Evolutionary conservation across 176 grass and related monocot species (phyloP).

Genomic region (Oryza meridionalis): DNA sequence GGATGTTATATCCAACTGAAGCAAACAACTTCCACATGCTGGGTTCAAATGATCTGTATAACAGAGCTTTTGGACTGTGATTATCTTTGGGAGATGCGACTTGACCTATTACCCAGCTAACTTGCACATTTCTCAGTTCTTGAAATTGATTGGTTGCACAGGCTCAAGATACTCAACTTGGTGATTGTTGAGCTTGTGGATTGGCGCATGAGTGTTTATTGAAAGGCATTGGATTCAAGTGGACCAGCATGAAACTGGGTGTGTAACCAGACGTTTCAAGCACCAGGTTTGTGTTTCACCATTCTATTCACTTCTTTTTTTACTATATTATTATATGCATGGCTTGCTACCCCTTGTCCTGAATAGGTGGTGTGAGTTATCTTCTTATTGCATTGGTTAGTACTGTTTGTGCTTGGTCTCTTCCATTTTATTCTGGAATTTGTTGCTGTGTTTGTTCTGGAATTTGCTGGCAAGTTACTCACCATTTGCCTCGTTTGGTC

Average conservation of each 20-base stretch:
- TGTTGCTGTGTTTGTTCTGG: not conserved
- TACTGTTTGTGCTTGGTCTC: not conserved
- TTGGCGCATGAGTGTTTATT: constrained; percentile 34
- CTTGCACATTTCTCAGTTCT: too few relatives aligned
- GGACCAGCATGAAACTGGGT: constrained; percentile 34
- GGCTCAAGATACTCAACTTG: constrained; percentile 13
- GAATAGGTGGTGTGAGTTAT: not conserved
- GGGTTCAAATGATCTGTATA: constrained; percentile 65
- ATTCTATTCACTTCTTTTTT: constrained; percentile 13
- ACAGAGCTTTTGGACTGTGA: constrained; percentile 86
- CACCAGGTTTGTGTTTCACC: constrained; percentile 47
- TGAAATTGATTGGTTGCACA: constrained; percentile 37
- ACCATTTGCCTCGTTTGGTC: not conserved
- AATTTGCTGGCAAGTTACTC: not conserved
- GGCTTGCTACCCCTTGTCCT: not conserved
- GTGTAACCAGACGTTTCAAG: constrained; percentile 34
- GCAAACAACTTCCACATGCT: constrained; percentile 62
- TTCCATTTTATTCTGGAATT: not conserved
- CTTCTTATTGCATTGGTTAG: not conserved
- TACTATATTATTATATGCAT: not conserved
- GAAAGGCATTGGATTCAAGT: constrained; percentile 34
- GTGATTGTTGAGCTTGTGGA: constrained; percentile 34
- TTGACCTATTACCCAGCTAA: not conserved
- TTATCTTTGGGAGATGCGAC: constrained; percentile 11
- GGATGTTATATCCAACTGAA: constrained; percentile 67